A percentile compares a stretch with the other conserved stretches of the same genome.
Conservation (phyloP, 1,284 basidiomycete species). For the Irpex lacteus region DNA sequence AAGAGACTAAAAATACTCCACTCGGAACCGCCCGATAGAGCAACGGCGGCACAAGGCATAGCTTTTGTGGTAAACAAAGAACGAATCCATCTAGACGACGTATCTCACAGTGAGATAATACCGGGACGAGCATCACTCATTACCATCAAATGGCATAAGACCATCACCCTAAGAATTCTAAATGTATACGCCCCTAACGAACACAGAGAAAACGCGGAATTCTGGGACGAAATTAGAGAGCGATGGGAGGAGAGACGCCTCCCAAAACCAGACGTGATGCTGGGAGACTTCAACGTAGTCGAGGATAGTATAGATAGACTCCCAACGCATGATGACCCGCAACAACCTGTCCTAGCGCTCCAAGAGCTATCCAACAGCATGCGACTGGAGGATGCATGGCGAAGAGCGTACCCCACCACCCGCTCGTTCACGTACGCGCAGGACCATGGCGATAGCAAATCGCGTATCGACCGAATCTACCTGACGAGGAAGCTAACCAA, state of each 20-base stretch:
- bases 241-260: too few relatives aligned
- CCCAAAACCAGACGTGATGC: constrained; percentile 29
- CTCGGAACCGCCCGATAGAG: neutral
- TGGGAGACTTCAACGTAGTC: constrained; percentile 42
- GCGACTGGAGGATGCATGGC: neutral
- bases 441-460: neutral
- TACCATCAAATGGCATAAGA: constrained; percentile 12
- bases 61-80: neutral
- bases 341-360: constrained; percentile 12
- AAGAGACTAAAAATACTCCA: neutral
- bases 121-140: constrained; percentile 4
- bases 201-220: too few relatives aligned
- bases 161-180: constrained; percentile 12
- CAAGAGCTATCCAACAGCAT: neutral
- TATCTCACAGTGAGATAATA: neutral
- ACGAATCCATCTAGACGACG: neutral
- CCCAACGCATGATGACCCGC: constrained; percentile 16
- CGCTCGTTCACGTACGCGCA: neutral
- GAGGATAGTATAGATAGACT: constrained; percentile 36
- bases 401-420: neutral
- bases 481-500: neutral
- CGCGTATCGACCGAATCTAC: neutral
- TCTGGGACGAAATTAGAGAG: too few relatives aligned
- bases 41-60: neutral
- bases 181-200: constrained; percentile 25